Conservation (phyloP, 2,329 filamentous ascomycete genomes). For the Colletotrichum theobromicola region DNA sequence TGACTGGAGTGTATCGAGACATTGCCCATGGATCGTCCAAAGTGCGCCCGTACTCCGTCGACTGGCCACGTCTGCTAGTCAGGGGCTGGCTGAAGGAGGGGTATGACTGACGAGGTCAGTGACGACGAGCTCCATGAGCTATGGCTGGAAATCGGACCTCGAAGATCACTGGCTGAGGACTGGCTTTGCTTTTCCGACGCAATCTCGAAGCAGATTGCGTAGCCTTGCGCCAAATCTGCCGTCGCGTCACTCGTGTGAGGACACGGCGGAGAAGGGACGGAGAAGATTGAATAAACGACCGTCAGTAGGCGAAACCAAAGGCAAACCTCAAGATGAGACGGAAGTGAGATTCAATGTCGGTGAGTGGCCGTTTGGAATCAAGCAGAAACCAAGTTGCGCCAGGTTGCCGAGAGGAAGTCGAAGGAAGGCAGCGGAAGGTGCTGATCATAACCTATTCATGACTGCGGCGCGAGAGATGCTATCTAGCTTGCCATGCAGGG, state of each 20-base stretch:
- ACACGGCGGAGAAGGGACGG: background rate
- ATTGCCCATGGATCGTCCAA: background rate
- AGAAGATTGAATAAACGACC: background rate
- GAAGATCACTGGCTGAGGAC: background rate
- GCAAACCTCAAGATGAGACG: background rate
- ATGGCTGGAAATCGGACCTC: background rate
- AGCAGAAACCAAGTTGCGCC: background rate
- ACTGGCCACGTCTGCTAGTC: background rate
- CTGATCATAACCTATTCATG: background rate
- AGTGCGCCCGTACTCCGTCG: background rate
- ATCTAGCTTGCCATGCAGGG: background rate
- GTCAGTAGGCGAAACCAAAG: background rate
- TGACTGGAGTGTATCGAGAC: background rate
- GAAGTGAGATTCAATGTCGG: background rate
- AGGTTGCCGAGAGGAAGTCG: background rate
- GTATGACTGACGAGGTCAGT: background rate
- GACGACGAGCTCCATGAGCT: background rate
- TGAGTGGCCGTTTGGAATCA: background rate
- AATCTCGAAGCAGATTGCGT: background rate
- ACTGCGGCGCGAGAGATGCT: background rate
- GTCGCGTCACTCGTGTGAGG: background rate
- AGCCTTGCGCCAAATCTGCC: background rate
- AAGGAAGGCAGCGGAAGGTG: background rate
- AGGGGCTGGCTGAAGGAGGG: background rate
- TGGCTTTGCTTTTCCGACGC: background rate